Base-by-base conservation (phyloP, 2,329 filamentous ascomycete genomes). In the Waltergamsia citrina region DNA sequence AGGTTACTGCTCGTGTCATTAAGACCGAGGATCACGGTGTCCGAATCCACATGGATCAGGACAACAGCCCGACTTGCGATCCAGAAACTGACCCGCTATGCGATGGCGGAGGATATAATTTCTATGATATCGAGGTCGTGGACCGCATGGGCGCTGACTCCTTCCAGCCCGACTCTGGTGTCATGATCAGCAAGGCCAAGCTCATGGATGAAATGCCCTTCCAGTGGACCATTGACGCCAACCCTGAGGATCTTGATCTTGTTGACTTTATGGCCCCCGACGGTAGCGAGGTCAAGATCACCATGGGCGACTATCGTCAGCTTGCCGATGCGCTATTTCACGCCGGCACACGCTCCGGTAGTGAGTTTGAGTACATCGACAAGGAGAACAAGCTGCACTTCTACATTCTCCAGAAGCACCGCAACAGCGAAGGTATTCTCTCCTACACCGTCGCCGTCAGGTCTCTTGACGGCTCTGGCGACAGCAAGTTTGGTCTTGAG, bases 191-290 rank as follows among this genome's bases (percentile, higher is more conserved):
- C 55, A 73, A 72, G 53, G 66, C 64, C 16, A 71, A 67, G 48
- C 56, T 67, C 37, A 41, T 36, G 14, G 62, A 62, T 40, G 40
- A 43, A 5, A 47, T 56, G 40, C 68, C 69, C 0, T 71, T 71
- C 54, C 67, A 72, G 39, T 72, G 68, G 67, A 59, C 59, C 17
- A 66, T 72, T 25, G 68, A 72, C 39, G 69, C 68, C 3, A 69
- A 71, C 45, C 67, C 69, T 1, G 52, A 71, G 39, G 67, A 72
- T 36, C 67, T 71, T 31, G 46, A 54, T 8, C 56, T 70, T 1
- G 49, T 69, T 6, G 67, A 72, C 43, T 73, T 69, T 40, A 51
- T 59, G 43, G 54, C 60, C 0, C 67, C 69, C 2, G 62, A 70
- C 33, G 67, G 68, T 17, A 63, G 61, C 0, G 50, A 57, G 2